Percentiles rank a stretch among this genome's conserved stretches.
Evolutionary conservation across 1,139 yeast species (phyloP).

Genomic region (Saccharomyces hybrid): DNA sequence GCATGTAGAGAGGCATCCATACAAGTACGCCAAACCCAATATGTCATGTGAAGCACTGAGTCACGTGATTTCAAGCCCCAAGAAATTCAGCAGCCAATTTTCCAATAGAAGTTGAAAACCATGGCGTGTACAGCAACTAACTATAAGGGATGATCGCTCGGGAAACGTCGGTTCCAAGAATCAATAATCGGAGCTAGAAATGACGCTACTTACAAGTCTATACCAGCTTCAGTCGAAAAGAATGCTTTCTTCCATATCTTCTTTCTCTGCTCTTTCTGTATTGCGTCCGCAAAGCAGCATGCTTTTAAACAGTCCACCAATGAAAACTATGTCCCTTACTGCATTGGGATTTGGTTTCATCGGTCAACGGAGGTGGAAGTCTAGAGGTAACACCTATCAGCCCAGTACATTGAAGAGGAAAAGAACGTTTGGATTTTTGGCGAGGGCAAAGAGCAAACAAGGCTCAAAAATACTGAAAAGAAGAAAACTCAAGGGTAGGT

Average conservation of each 20-base stretch:
- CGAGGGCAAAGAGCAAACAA: conserved; percentile 66
- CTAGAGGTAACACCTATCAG: conserved; percentile 92
- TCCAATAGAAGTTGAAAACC: background rate
- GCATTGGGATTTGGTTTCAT: conserved; percentile 8
- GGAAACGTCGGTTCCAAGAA: background rate
- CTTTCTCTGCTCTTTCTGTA: background rate
- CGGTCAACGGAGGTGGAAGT: conserved; percentile 59
- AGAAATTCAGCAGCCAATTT: background rate
- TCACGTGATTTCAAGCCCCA: background rate
- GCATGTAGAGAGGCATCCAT: background rate
- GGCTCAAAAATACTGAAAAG: conserved; percentile 76
- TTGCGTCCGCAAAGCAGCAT: conserved; percentile 7
- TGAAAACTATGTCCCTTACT: background rate
- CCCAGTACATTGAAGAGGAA: conserved; percentile 88
- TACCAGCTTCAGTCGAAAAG: background rate
- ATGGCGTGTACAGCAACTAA: background rate
- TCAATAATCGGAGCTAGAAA: background rate
- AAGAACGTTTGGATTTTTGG: conserved; percentile 83
- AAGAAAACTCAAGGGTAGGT: conserved; percentile 84
- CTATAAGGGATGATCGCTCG: background rate
- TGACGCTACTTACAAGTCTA: background rate
- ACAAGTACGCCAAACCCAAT: too few species aligned
- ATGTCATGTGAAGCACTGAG: background rate
- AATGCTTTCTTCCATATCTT: background rate
- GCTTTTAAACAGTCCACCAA: conserved; percentile 13